Conservation (phyloP, 2,329 filamentous ascomycete species). For the Colletotrichum theobromicola region DNA sequence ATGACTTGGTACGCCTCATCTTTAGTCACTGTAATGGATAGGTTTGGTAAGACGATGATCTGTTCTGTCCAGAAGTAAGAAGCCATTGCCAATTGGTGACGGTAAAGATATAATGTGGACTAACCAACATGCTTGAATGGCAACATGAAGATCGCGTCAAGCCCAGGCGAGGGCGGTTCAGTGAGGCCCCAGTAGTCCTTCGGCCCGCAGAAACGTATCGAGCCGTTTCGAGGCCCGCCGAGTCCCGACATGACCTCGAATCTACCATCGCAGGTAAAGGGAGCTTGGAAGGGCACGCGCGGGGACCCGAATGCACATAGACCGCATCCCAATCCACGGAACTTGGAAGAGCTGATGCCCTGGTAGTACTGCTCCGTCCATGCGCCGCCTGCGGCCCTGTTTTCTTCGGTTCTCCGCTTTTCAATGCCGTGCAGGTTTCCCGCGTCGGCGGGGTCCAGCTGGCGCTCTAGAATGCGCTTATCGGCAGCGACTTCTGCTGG, state of each 20-base stretch:
- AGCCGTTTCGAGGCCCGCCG: neutral
- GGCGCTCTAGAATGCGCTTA: neutral
- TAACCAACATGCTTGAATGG: neutral
- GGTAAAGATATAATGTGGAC: rapidly evolving
- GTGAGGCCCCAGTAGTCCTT: neutral
- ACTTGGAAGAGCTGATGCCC: neutral
- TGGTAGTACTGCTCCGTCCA: neutral
- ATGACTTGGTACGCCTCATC: neutral
- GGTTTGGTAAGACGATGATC: neutral
- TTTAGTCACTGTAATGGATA: neutral
- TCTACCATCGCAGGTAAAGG: neutral
- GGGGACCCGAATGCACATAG: neutral
- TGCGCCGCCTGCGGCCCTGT: neutral
- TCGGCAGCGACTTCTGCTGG: neutral
- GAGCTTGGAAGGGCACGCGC: neutral
- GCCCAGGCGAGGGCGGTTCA: too few relatives aligned
- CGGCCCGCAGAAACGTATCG: neutral
- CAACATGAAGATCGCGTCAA: neutral
- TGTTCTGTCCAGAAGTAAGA: neutral
- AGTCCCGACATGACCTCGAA: neutral
- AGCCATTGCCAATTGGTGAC: neutral
- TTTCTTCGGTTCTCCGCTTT: neutral
- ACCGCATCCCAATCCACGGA: neutral
- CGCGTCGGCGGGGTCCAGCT: neutral
- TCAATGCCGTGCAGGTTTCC: neutral